Evolutionary conservation across 2,329 filamentous ascomycete species (phyloP).

Genomic region (Phaeosphaeria sp.): DNA sequence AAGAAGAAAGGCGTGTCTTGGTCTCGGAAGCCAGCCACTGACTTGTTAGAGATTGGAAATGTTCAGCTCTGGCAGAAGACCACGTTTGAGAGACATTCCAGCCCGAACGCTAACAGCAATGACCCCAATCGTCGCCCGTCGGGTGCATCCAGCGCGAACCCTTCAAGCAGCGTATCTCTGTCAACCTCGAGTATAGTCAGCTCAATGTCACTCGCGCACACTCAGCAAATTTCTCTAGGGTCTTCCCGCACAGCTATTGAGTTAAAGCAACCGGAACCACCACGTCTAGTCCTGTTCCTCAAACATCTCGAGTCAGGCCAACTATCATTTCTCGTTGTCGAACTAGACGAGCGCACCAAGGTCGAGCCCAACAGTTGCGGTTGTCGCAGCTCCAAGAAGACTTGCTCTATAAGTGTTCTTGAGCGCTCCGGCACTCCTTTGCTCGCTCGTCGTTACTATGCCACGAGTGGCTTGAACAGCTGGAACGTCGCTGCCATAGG

Average conservation of each 20-base stretch:
- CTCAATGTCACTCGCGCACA: slow-evolving; percentile 10
- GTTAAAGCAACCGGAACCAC: slow-evolving; percentile 9
- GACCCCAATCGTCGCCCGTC: background rate
- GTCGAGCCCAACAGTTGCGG: slow-evolving; percentile 16
- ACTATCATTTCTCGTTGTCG: slow-evolving; percentile 16
- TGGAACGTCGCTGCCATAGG: slow-evolving; percentile 19
- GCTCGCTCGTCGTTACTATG: slow-evolving; percentile 13
- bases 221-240: slow-evolving; percentile 10
- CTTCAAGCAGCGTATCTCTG: background rate
- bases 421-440: slow-evolving; percentile 11
- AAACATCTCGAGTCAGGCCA: slow-evolving; percentile 7
- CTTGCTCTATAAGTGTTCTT: slow-evolving; percentile 5
- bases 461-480: slow-evolving; percentile 13
- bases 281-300: slow-evolving; percentile 17
- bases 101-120: background rate
- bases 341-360: slow-evolving; percentile 14
- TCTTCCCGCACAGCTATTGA: slow-evolving; percentile 7
- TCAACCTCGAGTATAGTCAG: slow-evolving; percentile 6
- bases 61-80: slow-evolving; percentile 16
- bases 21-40: background rate
- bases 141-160: slow-evolving; percentile 1
- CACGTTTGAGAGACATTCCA: background rate
- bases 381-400: slow-evolving; percentile 9
- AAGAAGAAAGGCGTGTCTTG: background rate
- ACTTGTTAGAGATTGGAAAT: slow-evolving; percentile 8